Evolutionary conservation across 2,329 filamentous ascomycete species (phyloP).

Genomic region (Achaetomium macrosporum): DNA sequence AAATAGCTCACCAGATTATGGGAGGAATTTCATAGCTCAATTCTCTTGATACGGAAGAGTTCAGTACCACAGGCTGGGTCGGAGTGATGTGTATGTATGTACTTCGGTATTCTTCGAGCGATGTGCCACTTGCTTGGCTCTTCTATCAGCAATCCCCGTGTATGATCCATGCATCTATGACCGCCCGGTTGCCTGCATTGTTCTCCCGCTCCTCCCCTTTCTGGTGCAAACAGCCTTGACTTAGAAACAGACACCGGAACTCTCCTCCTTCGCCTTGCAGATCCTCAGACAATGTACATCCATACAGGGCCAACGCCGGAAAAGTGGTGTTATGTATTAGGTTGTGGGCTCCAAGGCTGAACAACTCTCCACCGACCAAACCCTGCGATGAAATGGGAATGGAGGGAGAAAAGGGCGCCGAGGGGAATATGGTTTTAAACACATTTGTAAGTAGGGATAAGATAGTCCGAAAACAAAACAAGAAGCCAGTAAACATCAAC

Average conservation of each 20-base stretch:
- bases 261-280: neutral
- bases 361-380: neutral
- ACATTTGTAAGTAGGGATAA: neutral
- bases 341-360: neutral
- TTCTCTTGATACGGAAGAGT: too few species aligned
- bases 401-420: neutral
- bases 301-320: neutral
- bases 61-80: too few species aligned
- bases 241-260: neutral
- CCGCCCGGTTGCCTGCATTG: too few species aligned
- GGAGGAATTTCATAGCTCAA: too few species aligned
- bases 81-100: too few species aligned
- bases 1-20: too few species aligned
- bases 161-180: too few species aligned
- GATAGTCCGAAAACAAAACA: neutral
- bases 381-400: neutral
- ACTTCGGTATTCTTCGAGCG: too few species aligned
- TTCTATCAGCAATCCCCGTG: too few species aligned
- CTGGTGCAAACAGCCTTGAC: too few species aligned
- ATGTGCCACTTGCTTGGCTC: neutral
- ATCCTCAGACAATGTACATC: neutral
- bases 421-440: neutral
- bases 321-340: neutral
- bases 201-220: too few species aligned
- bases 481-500: slow-evolving; percentile 1